Percentiles rank a stretch among this genome's conserved stretches.
phyloP scores from a whole-genome alignment of 257 asterid species.

The Plantago ovata region DNA sequence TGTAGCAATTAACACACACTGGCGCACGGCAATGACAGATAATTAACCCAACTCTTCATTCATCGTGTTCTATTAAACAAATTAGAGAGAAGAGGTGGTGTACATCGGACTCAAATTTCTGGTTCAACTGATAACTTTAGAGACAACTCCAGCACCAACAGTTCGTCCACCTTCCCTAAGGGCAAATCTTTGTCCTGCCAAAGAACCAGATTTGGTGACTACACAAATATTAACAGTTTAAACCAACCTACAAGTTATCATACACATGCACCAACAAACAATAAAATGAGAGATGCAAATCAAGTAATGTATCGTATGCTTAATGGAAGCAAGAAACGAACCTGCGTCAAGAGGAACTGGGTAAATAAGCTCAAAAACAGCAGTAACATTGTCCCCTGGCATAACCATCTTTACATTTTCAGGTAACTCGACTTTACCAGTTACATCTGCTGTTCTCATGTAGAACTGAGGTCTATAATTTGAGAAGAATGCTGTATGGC shows the following conservation, averaged over 20 bases:
- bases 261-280: no score
- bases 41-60: slow-evolving; percentile 21
- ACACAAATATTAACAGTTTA: no score
- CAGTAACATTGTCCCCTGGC: slow-evolving; percentile 99
- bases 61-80: slow-evolving; percentile 11
- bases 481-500: slow-evolving; percentile 96
- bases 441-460: slow-evolving; percentile 97
- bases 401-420: slow-evolving; percentile 99
- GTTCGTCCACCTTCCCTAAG: slow-evolving; percentile 98
- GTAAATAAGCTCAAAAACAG: slow-evolving; percentile 77
- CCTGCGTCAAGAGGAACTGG: slow-evolving; percentile 96
- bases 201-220: no score
- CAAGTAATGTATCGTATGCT: no score
- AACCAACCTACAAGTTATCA: no score
- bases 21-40: no score
- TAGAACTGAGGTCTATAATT: slow-evolving; percentile 95
- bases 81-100: not conserved
- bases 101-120: not conserved
- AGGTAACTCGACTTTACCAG: slow-evolving; percentile 95
- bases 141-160: slow-evolving; percentile 97
- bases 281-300: no score
- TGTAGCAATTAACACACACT: no score
- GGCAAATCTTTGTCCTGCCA: slow-evolving; percentile 99
- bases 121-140: slow-evolving; percentile 69
- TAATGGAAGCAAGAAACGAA: no score